These are phyloP conservation scores for Aspergillus oerlinghausenensis DNA, from an alignment of 2,329 filamentous ascomycete species.

Conservation along the genomic window DNA sequence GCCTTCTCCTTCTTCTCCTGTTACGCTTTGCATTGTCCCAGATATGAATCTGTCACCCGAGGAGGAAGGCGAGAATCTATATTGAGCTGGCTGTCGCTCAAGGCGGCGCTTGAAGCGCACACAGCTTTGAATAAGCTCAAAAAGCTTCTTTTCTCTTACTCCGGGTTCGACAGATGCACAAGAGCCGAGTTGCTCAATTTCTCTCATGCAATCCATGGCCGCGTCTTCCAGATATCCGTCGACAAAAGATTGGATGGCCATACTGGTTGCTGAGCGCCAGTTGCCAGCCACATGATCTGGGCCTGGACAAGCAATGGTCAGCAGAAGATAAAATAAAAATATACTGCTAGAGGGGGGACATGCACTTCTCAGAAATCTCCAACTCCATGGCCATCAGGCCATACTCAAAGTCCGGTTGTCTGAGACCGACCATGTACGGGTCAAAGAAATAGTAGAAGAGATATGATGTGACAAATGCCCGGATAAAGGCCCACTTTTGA, in stretches of 20 bases:
- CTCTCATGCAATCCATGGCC: neutral
- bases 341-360: neutral
- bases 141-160: neutral
- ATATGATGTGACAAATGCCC: neutral
- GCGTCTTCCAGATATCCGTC: neutral
- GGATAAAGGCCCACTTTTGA: neutral
- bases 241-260: neutral
- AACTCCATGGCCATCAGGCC: neutral
- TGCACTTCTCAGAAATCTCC: neutral
- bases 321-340: neutral
- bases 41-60: neutral
- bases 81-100: neutral
- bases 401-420: neutral
- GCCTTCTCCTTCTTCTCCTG: neutral
- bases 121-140: neutral
- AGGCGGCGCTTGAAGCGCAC: neutral
- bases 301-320: constrained; percentile 4
- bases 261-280: constrained; percentile 21
- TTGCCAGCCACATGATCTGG: constrained; percentile 7
- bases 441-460: neutral
- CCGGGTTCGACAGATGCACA: neutral
- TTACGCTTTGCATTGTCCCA: neutral
- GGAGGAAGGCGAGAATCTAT: neutral
- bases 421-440: neutral
- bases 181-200: neutral